Evolutionary conservation across 2,329 filamentous ascomycete genomes (phyloP).

Genomic region (Sclerotinia sclerotiorum): DNA sequence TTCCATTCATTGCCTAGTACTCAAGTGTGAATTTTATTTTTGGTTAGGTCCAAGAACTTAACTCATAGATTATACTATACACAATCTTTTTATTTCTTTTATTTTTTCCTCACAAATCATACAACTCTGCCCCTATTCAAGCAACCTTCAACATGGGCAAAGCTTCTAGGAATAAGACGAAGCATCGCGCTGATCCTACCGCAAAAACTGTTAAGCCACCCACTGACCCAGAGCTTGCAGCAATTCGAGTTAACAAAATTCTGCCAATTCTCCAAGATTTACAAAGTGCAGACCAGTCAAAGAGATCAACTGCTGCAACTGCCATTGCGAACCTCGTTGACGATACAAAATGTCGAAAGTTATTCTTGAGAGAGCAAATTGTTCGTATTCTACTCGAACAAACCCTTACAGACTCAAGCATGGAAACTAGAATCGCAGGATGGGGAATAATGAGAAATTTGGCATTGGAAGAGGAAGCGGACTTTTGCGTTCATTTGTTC

Average conservation of each 20-base stretch:
- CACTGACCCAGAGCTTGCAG: constrained; percentile 61
- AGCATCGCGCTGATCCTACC: constrained; percentile 55
- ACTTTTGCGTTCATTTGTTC: constrained; percentile 66
- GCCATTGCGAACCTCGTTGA: constrained; percentile 63
- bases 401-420: constrained; percentile 61
- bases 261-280: constrained; percentile 62
- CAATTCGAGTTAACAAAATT: constrained; percentile 62
- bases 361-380: constrained; percentile 65
- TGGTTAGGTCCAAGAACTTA: neutral
- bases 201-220: constrained; percentile 60
- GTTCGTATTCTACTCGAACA: constrained; percentile 63
- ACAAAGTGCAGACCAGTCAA: constrained; percentile 57
- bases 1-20: too few relatives aligned
- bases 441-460: constrained; percentile 65
- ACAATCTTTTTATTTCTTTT: neutral
- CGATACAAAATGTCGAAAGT: constrained; percentile 60
- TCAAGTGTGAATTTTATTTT: neutral
- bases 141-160: constrained; percentile 53
- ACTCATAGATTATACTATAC: too few relatives aligned
- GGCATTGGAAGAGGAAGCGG: constrained; percentile 61
- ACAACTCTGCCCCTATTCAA: neutral
- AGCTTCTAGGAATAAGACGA: constrained; percentile 54
- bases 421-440: constrained; percentile 64
- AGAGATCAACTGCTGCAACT: constrained; percentile 57
- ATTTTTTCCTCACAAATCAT: neutral